These are phyloP conservation scores for Penicillium salamii DNA, from an alignment of 495 filamentous ascomycete species.

Conservation along the genomic window DNA sequence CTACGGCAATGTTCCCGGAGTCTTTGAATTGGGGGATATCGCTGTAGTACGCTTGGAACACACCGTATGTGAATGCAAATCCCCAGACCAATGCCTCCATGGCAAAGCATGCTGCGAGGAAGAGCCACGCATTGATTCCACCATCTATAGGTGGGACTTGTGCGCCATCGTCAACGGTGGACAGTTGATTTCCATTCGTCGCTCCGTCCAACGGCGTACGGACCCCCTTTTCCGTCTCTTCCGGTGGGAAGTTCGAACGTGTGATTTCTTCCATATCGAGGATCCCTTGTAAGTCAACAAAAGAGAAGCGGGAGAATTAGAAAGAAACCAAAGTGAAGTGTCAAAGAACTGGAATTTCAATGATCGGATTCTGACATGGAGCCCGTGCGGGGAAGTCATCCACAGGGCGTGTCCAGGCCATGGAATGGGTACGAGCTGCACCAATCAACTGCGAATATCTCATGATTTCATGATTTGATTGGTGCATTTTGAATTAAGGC, in stretches of 20 bases:
- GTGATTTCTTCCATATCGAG: neutral
- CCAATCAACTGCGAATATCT: too few species aligned
- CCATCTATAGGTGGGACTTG: conserved; percentile 53
- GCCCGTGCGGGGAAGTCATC: neutral
- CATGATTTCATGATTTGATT: too few species aligned
- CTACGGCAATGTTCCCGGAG: conserved; percentile 9
- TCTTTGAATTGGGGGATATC: conserved; percentile 24
- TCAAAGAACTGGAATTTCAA: too few species aligned
- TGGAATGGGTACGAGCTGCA: too few species aligned
- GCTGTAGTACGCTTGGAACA: conserved; percentile 38
- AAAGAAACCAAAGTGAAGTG: too few species aligned
- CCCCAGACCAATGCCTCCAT: conserved; percentile 60
- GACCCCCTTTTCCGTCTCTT: neutral
- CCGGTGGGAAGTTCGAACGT: neutral
- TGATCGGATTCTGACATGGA: neutral
- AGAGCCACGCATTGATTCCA: conserved; percentile 60
- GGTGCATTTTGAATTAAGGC: too few species aligned
- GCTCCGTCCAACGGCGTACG: neutral
- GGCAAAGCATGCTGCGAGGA: conserved; percentile 55
- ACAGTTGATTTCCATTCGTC: neutral
- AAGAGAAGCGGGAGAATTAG: conserved; percentile 26
- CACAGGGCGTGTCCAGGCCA: neutral
- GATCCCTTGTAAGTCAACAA: neutral
- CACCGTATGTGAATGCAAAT: conserved; percentile 41
- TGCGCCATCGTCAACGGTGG: conserved; percentile 21